Evolutionary conservation across 306 rosid genomes (phyloP).

Genomic region (Prinsepia uniflora): DNA sequence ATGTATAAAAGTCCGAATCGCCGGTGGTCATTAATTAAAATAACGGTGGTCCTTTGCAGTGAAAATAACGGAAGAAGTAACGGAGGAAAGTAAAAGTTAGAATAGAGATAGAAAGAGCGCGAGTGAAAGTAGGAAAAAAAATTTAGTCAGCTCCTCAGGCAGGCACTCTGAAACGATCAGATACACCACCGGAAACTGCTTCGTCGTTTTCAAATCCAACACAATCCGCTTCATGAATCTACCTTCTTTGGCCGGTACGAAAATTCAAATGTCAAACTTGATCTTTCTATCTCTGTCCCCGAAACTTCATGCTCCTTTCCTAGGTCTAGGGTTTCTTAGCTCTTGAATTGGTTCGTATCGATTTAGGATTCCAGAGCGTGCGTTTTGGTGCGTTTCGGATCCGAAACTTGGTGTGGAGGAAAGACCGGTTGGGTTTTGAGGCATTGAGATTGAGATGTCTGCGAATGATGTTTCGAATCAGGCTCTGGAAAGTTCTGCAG

Average conservation of each 20-base stretch:
- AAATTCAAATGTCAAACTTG: background rate
- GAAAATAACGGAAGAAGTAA: background rate
- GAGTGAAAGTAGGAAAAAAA: background rate
- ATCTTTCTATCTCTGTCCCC: background rate
- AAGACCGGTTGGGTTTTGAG: constrained; percentile 35
- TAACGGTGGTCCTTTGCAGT: background rate
- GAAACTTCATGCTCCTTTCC: background rate
- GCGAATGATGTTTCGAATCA: constrained; percentile 40
- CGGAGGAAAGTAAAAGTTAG: background rate
- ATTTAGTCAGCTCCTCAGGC: background rate
- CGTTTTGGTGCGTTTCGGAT: constrained; percentile 20
- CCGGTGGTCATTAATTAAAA: too few relatives aligned
- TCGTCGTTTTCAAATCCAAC: background rate
- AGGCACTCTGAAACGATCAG: background rate
- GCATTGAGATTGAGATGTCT: constrained; percentile 42
- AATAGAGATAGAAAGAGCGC: background rate
- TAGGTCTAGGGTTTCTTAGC: background rate
- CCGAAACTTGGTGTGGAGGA: constrained; percentile 31
- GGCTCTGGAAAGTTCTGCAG: constrained; percentile 25
- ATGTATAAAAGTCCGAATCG: too few relatives aligned
- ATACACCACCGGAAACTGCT: background rate
- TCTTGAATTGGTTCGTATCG: background rate
- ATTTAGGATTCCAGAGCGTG: background rate
- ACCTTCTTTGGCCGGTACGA: background rate
- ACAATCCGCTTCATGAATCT: background rate